Evolutionary conservation across 2,329 filamentous ascomycete species (phyloP).

Genomic region (Dendryphion nanum): DNA sequence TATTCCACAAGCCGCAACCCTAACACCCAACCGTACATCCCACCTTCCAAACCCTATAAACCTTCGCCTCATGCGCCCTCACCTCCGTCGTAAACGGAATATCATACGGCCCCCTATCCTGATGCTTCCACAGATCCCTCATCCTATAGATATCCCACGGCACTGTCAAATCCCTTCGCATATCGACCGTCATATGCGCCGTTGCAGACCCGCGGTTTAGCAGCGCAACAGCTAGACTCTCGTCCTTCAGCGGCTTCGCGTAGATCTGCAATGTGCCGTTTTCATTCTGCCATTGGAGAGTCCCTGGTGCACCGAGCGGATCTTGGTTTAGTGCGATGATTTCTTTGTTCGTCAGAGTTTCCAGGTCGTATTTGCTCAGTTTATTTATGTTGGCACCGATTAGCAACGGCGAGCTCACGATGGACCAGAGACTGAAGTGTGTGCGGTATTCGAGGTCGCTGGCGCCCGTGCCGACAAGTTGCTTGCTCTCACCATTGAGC

Average conservation of each 20-base stretch:
- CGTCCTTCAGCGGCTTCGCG: constrained; percentile 12
- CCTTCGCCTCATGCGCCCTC: constrained; percentile 17
- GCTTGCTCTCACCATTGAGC: constrained; percentile 19
- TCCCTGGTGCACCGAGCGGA: constrained; percentile 12
- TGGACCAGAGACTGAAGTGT: constrained; percentile 44
- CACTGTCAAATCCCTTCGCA: constrained; percentile 20
- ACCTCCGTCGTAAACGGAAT: constrained; percentile 22
- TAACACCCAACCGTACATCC: constrained; percentile 18
- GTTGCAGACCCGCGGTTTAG: constrained; percentile 16
- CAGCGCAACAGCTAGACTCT: constrained; percentile 15
- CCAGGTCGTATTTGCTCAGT: constrained; percentile 33
- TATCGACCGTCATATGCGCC: constrained; percentile 15
- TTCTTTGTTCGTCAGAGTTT: constrained; percentile 44
- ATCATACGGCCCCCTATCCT: constrained; percentile 21
- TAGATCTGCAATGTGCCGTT: constrained; percentile 18
- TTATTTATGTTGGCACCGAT: constrained; percentile 40
- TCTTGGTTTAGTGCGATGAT: constrained; percentile 46
- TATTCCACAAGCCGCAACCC: too few relatives aligned
- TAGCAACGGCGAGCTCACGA: constrained; percentile 43
- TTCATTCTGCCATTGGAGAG: constrained; percentile 9
- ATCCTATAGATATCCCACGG: constrained; percentile 19
- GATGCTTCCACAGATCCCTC: constrained; percentile 20
- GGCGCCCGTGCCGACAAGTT: constrained; percentile 18
- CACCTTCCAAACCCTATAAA: constrained; percentile 17
- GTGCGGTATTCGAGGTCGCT: constrained; percentile 37